Evolutionary conservation across 2,329 filamentous ascomycete species (phyloP).

Genomic region (Calonectria montana): DNA sequence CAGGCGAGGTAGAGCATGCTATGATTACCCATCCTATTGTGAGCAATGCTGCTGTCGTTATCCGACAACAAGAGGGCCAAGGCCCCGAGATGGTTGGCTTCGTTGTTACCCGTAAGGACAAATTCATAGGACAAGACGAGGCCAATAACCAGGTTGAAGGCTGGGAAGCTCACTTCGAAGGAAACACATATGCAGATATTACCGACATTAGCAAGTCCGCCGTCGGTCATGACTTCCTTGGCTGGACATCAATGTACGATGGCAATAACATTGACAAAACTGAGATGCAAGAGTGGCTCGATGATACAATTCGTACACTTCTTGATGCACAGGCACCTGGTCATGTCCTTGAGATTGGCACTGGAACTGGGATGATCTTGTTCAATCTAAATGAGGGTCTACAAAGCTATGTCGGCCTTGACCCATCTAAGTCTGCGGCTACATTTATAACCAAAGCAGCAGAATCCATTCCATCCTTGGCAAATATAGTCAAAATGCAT

Average conservation of each 20-base stretch:
- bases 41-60: not conserved
- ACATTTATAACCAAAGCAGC: slow-evolving; percentile 31
- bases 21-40: not conserved
- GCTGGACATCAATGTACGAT: slow-evolving; percentile 45
- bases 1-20: slow-evolving; percentile 43
- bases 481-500: slow-evolving; percentile 27
- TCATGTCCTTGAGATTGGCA: slow-evolving; percentile 40
- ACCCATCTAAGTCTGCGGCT: slow-evolving; percentile 37
- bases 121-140: not conserved
- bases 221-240: slow-evolving; percentile 36
- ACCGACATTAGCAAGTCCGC: not conserved
- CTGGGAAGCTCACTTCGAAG: not conserved
- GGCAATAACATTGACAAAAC: slow-evolving; percentile 36
- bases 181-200: not conserved
- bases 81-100: not conserved
- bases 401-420: slow-evolving; percentile 41
- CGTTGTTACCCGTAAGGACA: not conserved
- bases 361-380: slow-evolving; percentile 46
- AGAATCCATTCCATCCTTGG: slow-evolving; percentile 20
- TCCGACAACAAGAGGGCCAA: not conserved
- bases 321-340: not conserved
- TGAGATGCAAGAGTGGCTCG: not conserved
- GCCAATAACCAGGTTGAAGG: not conserved
- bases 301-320: not conserved
- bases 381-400: slow-evolving; percentile 41